Evolutionary conservation across 2,329 filamentous ascomycete species (phyloP).

Genomic region (Alternaria gaisen): DNA sequence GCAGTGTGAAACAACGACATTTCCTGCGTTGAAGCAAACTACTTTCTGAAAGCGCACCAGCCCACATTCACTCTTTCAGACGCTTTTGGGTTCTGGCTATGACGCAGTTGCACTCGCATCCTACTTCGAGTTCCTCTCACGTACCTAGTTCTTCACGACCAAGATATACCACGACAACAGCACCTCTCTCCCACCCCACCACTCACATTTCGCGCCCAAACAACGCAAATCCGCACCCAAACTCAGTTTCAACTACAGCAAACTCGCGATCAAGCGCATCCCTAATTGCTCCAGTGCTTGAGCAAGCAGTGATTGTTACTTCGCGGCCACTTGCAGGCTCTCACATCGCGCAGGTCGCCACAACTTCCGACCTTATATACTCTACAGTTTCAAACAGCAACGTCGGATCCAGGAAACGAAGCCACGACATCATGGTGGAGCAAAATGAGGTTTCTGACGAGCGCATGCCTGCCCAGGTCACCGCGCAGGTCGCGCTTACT

Average conservation of each 20-base stretch:
- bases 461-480: background rate
- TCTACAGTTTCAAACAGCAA: background rate
- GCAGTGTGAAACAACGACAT: background rate
- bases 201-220: background rate
- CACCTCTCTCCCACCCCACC: background rate
- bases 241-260: background rate
- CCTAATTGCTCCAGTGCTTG: background rate
- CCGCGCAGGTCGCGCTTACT: constrained; percentile 12
- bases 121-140: background rate
- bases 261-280: background rate
- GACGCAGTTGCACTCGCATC: background rate
- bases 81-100: background rate
- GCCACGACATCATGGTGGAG: background rate
- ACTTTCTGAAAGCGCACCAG: background rate
- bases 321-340: background rate
- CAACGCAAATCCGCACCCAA: background rate
- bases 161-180: background rate
- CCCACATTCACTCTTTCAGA: background rate
- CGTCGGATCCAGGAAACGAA: background rate
- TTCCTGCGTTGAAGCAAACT: background rate
- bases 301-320: constrained; percentile 7
- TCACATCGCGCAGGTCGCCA: background rate
- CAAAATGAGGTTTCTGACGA: background rate
- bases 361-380: background rate
- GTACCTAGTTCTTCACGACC: background rate